Percentiles rank a stretch among this genome's conserved stretches.
Evolutionary conservation across 192 early-diverging fungal genomes (phyloP).

Genomic region (Irineochytrium annulatum): DNA sequence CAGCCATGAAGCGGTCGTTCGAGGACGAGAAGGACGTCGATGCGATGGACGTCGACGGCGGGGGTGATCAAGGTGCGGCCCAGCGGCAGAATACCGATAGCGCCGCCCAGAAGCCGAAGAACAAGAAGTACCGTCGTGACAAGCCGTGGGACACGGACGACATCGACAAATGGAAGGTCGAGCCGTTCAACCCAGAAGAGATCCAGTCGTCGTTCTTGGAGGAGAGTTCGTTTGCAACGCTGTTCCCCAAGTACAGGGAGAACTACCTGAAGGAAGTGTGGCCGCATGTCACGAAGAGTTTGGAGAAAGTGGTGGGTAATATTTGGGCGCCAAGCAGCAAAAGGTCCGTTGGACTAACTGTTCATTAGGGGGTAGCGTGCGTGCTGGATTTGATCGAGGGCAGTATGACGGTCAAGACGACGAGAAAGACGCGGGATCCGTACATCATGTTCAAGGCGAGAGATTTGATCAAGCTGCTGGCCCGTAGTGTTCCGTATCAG

Average conservation of each 20-base stretch:
- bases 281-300: slow-evolving; percentile 76
- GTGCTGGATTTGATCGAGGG: slow-evolving; percentile 94
- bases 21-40: not conserved
- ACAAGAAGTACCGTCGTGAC: not conserved
- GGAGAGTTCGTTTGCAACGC: slow-evolving; percentile 92
- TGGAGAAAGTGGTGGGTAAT: slow-evolving; percentile 65
- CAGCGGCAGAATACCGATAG: not conserved
- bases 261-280: slow-evolving; percentile 87
- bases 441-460: slow-evolving; percentile 91
- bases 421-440: slow-evolving; percentile 91
- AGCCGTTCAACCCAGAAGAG: slow-evolving; percentile 76
- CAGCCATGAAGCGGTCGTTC: not conserved
- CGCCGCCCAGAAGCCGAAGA: not conserved
- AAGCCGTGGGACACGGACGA: slow-evolving; percentile 84
- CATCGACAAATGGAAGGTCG: slow-evolving; percentile 92
- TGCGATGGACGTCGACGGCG: too few relatives aligned
- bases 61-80: not conserved
- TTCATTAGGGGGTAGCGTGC: slow-evolving; percentile 71
- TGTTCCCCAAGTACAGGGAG: slow-evolving; percentile 99
- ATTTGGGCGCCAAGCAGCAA: not conserved
- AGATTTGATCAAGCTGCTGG: slow-evolving; percentile 91
- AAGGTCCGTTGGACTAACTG: not conserved
- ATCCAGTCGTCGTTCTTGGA: slow-evolving; percentile 63
- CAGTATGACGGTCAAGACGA: slow-evolving; percentile 96
- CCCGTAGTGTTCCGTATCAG: slow-evolving; percentile 88